A percentile compares a stretch with the other conserved stretches of the same genome.
Conservation (phyloP, 2,329 filamentous ascomycete species). For the Ophiostoma piceae region DNA sequence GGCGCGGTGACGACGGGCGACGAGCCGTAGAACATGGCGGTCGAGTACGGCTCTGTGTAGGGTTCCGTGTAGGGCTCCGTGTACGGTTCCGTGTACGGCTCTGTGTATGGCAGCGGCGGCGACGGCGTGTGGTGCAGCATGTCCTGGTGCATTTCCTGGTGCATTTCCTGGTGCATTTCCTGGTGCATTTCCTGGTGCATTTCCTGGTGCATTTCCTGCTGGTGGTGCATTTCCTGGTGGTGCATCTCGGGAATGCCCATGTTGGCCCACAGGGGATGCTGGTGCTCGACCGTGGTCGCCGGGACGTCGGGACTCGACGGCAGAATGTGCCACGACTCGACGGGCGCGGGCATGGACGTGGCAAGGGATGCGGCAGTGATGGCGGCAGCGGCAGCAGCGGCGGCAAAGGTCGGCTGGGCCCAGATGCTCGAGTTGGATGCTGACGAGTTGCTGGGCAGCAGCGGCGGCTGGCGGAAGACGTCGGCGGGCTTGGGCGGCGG, state of each 20-base stretch:
- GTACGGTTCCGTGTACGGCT: constrained; percentile 64
- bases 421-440: constrained; percentile 71
- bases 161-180: constrained; percentile 60
- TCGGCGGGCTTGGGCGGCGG: constrained; percentile 85
- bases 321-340: constrained; percentile 86
- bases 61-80: constrained; percentile 65
- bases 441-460: constrained; percentile 70
- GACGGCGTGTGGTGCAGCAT: constrained; percentile 57
- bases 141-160: constrained; percentile 1
- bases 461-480: constrained; percentile 76
- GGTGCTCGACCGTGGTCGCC: constrained; percentile 62
- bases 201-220: background rate
- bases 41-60: constrained; percentile 72
- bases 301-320: constrained; percentile 74
- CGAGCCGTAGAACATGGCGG: constrained; percentile 69
- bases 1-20: constrained; percentile 68
- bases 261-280: constrained; percentile 68
- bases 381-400: constrained; percentile 48
- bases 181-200: constrained; percentile 40
- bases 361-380: constrained; percentile 22
- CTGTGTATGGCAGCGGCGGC: constrained; percentile 71
- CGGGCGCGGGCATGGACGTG: constrained; percentile 45
- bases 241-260: constrained; percentile 44
- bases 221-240: constrained; percentile 58
- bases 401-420: constrained; percentile 54